Evolutionary conservation across 2,329 filamentous ascomycete species (phyloP).

Genomic region (Aspergillus phoenicis): DNA sequence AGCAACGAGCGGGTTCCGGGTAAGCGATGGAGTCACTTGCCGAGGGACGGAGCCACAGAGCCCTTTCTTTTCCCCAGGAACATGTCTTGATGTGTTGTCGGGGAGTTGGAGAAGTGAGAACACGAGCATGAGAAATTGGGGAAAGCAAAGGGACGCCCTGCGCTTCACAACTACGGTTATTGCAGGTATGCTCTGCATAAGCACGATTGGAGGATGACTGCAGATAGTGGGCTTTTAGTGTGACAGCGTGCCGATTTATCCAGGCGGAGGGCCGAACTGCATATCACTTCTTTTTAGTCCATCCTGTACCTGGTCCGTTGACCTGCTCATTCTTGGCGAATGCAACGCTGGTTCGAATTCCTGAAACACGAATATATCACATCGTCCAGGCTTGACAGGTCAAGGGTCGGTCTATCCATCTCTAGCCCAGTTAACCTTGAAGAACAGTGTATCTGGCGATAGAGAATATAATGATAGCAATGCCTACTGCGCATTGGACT

Average conservation of each 20-base stretch:
- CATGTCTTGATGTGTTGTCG: neutral
- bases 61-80: constrained; percentile 3
- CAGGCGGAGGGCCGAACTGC: constrained; percentile 18
- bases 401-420: neutral
- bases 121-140: neutral
- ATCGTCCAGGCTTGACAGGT: neutral
- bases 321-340: neutral
- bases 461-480: too few species aligned
- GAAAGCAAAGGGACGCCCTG: neutral
- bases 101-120: neutral
- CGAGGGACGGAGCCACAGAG: neutral
- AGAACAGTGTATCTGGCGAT: too few species aligned
- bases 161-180: neutral
- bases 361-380: neutral
- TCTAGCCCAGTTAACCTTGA: too few species aligned
- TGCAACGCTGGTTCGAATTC: neutral
- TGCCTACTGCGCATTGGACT: too few species aligned
- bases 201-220: neutral
- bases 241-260: constrained; percentile 30
- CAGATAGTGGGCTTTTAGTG: neutral
- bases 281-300: neutral
- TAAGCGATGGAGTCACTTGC: constrained; percentile 9
- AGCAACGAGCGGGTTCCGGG: constrained; percentile 9
- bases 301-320: neutral
- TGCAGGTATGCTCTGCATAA: constrained; percentile 2